Evolutionary conservation across 352 stramenopile genomes (phyloP).

Genomic region (Globisporangium emineosum): DNA sequence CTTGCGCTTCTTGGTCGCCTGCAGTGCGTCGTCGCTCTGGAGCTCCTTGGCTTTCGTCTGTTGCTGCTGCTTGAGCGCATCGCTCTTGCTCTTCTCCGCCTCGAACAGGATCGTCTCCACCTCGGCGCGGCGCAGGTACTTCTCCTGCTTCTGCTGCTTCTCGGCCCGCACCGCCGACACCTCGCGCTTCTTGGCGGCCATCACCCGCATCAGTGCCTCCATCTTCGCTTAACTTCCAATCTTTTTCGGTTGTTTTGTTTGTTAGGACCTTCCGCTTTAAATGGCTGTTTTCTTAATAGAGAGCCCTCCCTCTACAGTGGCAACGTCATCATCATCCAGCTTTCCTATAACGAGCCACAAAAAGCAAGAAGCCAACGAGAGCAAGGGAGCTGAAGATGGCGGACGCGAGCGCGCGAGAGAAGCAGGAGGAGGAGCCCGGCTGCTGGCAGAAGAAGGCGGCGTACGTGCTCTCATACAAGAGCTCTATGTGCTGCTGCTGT

Average conservation of each 20-base stretch:
- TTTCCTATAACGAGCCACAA: slow-evolving; percentile 6
- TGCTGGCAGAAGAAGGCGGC: slow-evolving; percentile 73
- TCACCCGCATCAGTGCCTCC: slow-evolving; percentile 68
- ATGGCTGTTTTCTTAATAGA: slow-evolving; percentile 14
- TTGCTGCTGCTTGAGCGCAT: slow-evolving; percentile 14
- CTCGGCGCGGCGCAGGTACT: slow-evolving; percentile 76
- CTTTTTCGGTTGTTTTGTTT: background rate
- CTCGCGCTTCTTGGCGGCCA: slow-evolving; percentile 83
- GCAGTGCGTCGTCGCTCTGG: slow-evolving; percentile 2
- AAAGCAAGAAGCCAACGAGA: slow-evolving; percentile 9
- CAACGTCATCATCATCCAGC: background rate
- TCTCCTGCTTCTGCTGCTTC: slow-evolving; percentile 81
- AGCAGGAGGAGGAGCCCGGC: slow-evolving; percentile 31
- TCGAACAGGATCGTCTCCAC: slow-evolving; percentile 58
- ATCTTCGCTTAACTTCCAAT: slow-evolving; percentile 25
- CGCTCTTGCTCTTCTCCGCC: slow-evolving; percentile 23
- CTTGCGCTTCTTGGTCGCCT: slow-evolving; percentile 44
- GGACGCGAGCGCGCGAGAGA: slow-evolving; percentile 4
- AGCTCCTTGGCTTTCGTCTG: background rate
- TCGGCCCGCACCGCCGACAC: slow-evolving; percentile 46
- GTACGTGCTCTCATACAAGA: slow-evolving; percentile 23
- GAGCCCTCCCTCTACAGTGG: slow-evolving; percentile 2
- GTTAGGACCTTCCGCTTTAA: background rate
- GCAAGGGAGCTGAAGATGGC: background rate
- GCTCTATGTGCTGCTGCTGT: background rate